Base-by-base conservation (phyloP, 208 protist species). In the Crithidia fasciculata region DNA sequence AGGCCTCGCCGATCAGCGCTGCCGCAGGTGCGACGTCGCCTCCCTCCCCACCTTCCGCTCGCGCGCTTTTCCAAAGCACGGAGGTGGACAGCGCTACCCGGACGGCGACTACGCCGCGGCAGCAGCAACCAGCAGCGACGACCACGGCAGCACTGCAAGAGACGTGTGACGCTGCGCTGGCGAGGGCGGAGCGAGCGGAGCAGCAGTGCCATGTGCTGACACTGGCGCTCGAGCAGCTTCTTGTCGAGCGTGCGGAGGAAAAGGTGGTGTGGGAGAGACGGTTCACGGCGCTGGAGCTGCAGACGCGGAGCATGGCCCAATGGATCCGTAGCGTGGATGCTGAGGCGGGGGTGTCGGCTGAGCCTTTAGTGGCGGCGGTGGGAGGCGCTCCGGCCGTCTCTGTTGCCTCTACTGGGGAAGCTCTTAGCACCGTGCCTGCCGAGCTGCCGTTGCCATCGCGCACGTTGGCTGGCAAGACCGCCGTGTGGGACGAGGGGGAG, bases 301-400 rank as follows among this genome's bases (percentile, higher is more conserved):
- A 76, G 50, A 9, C 80, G 71, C 28, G 40, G 19, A 69, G 49
- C 12, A 49, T 79, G n/a, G 36, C 39, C 19, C 58, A 63, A 60
- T 79, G 74, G 74, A 74, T 79, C 63, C 47, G 37, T 43, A 60
- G 60, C 36, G 47, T 79, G 6, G 74, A 79, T 52, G 74, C 74
- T 6, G 74, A 79, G 60, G 66, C 74, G 10, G 52, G 45, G 37
- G n/a, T 61, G 10, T 44, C 49, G 8, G 13, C n/a, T 18, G 12
- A 41, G 12, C 62, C 44, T 2, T 12, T 40, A 8, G 37, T 63
- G 28, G 5, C 61, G 13, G 56, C 70, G 8, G 40, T 61, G n/a
- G 28, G 16, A 8, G 3, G 50, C 18, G 2, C 43, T 41, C 19
- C 41, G 5, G 44, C 50, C 15, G 12, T n/a, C 16, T 37, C 5